A percentile compares a stretch with the other conserved stretches of the same genome.
Conservation (phyloP, 2,329 filamentous ascomycete species). For the Arthrocladium fulminans region DNA sequence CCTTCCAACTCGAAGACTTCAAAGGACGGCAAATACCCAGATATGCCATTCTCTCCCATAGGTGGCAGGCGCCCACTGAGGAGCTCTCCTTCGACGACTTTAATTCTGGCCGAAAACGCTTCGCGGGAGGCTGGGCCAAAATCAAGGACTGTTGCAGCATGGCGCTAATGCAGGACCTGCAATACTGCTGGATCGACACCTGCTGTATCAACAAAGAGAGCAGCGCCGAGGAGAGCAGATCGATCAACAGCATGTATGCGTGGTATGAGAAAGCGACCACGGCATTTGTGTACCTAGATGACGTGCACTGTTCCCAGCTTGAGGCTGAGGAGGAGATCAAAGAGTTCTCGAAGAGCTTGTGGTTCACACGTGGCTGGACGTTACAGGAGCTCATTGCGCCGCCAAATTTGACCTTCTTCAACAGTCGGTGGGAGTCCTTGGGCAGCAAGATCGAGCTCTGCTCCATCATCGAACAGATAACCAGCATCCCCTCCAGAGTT, state of each 20-base stretch:
- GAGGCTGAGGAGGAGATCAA: neutral
- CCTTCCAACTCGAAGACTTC: slow-evolving; percentile 7
- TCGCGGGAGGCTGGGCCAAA: neutral
- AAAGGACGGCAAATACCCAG: neutral
- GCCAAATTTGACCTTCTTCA: slow-evolving; percentile 7
- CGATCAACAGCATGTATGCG: slow-evolving; percentile 15
- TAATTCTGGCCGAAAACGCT: neutral
- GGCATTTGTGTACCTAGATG: slow-evolving; percentile 18
- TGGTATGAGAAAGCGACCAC: slow-evolving; percentile 16
- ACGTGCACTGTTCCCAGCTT: slow-evolving; percentile 9
- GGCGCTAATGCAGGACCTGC: slow-evolving; percentile 1
- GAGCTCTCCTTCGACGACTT: slow-evolving; percentile 17
- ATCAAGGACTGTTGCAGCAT: slow-evolving; percentile 6
- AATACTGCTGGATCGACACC: slow-evolving; percentile 22
- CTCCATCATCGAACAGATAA: neutral
- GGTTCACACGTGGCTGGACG: slow-evolving; percentile 6
- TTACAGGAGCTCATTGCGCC: slow-evolving; percentile 10
- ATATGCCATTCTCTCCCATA: slow-evolving; percentile 17
- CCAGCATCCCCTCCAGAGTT: neutral
- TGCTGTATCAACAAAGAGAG: slow-evolving; percentile 20
- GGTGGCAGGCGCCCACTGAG: slow-evolving; percentile 12
- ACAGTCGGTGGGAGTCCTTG: slow-evolving; percentile 7
- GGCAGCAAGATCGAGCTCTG: slow-evolving; percentile 6
- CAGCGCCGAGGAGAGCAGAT: slow-evolving; percentile 14
- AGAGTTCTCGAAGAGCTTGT: neutral